Conservation (phyloP, 164 flowering plant genomes). For the Magnolia kwangsiensis region DNA sequence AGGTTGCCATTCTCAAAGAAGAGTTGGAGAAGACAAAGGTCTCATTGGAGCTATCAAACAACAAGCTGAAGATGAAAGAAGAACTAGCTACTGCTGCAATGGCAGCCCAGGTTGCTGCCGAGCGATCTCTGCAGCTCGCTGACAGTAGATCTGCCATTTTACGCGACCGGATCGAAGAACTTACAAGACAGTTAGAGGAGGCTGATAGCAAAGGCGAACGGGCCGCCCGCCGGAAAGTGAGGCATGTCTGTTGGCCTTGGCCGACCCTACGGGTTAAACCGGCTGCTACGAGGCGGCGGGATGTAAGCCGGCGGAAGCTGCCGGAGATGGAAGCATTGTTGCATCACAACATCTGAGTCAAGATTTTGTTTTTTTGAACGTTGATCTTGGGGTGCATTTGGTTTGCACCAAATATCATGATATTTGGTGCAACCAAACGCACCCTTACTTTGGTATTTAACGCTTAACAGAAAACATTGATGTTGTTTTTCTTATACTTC, state of each 20-base stretch:
- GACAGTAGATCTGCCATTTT: constrained; percentile 56
- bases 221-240: constrained; percentile 27
- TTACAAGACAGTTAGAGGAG: constrained; percentile 64
- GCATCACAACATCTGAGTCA: constrained; percentile 19
- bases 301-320: constrained; percentile 26
- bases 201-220: constrained; percentile 41
- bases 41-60: constrained; percentile 43
- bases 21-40: constrained; percentile 60
- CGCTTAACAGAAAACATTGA: too few species aligned
- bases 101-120: constrained; percentile 77
- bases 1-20: constrained; percentile 51
- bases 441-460: too few species aligned
- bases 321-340: constrained; percentile 70
- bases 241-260: constrained; percentile 85
- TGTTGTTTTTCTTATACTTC: too few species aligned
- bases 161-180: constrained; percentile 53
- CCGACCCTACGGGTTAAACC: constrained; percentile 28
- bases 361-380: background rate
- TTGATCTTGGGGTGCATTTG: background rate
- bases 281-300: constrained; percentile 15
- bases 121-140: constrained; percentile 62
- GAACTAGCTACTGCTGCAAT: constrained; percentile 70
- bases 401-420: background rate
- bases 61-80: constrained; percentile 69
- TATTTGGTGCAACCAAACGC: too few species aligned